phyloP scores from a whole-genome alignment of 768 basidiomycete genomes.

The Artomyces pyxidatus region DNA sequence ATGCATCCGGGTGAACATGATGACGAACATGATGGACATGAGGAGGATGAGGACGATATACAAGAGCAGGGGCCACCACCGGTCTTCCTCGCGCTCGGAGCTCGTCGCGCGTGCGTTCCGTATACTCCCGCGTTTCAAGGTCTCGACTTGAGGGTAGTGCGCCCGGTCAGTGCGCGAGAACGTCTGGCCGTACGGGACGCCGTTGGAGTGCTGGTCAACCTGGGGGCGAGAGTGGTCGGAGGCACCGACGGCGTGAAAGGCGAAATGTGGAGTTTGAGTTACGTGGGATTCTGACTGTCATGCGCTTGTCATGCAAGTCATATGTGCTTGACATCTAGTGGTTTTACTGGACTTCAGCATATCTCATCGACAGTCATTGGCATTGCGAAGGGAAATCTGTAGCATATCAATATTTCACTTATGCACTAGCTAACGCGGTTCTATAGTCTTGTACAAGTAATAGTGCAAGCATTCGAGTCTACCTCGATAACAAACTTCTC shows the following conservation, averaged over 20 bases:
- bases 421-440: no score
- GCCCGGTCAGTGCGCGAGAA: constrained; percentile 14
- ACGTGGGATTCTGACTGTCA: constrained; percentile 15
- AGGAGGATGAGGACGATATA: neutral
- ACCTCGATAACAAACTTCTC: no score
- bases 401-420: no score
- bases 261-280: constrained; percentile 18
- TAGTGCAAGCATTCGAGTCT: no score
- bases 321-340: no score
- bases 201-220: constrained; percentile 8
- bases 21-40: neutral
- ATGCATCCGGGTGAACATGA: neutral
- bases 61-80: constrained; percentile 4
- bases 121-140: constrained; percentile 17
- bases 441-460: no score
- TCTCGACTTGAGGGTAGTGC: constrained; percentile 13
- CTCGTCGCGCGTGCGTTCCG: constrained; percentile 15
- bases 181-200: constrained; percentile 15
- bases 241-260: constrained; percentile 7
- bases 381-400: no score
- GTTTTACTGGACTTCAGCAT: no score
- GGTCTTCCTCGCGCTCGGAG: constrained; percentile 15
- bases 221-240: constrained; percentile 8
- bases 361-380: no score
- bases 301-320: no score